These are phyloP conservation scores for Macrolepiota albuminosa DNA, from an alignment of 768 basidiomycete genomes.

Conservation along the genomic window DNA sequence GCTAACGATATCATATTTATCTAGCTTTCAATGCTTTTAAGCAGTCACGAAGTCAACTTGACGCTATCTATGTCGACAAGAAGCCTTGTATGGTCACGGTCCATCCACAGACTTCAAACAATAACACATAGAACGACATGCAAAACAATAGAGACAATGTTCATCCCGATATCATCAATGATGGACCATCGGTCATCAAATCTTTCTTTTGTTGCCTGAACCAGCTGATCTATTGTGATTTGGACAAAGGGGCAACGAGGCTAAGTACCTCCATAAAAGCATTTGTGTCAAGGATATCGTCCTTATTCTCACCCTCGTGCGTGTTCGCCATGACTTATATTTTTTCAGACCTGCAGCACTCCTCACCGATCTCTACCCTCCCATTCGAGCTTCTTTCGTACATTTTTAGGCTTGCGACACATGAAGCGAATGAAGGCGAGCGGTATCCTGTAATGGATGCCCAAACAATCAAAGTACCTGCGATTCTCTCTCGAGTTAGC, in stretches of 20 bases:
- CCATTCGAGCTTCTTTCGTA: conserved; percentile 56
- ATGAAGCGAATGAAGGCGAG: conserved; percentile 22
- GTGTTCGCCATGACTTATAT: conserved; percentile 6
- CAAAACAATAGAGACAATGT: conserved; percentile 20
- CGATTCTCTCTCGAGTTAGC: conserved; percentile 43
- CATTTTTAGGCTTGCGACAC: conserved; percentile 47
- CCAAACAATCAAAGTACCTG: conserved; percentile 39
- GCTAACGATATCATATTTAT: not conserved
- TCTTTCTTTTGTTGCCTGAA: conserved; percentile 27
- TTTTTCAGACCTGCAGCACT: not conserved
- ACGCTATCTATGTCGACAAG: not conserved
- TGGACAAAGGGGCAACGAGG: conserved; percentile 26
- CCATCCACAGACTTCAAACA: not conserved
- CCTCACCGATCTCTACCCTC: conserved; percentile 33
- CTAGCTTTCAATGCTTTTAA: not conserved
- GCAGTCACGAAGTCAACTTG: not conserved
- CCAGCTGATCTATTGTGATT: conserved; percentile 15
- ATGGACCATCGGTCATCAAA: conserved; percentile 20
- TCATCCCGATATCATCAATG: conserved; percentile 14
- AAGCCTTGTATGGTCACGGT: not conserved
- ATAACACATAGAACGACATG: not conserved
- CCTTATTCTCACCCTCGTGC: not conserved
- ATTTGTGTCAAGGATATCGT: not conserved
- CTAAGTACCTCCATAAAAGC: conserved; percentile 26
- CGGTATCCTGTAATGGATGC: conserved; percentile 28